phyloP scores from a whole-genome alignment of 805 yeast genomes.

The Kluyveromyces siamensis region DNA sequence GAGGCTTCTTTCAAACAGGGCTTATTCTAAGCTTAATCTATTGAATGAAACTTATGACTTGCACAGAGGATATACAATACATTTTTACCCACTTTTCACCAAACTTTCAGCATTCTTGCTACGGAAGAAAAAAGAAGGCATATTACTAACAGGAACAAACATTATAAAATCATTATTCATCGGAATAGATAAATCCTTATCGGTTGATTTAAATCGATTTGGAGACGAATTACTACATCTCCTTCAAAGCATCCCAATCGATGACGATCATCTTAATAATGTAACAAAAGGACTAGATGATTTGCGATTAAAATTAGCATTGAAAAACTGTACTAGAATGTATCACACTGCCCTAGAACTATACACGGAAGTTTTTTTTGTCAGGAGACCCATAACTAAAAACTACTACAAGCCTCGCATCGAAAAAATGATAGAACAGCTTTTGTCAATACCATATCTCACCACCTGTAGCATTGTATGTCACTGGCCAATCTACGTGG shows the following conservation, averaged over 20 bases:
- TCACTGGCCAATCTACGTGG: slow-evolving; percentile 8
- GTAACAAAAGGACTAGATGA: slow-evolving; percentile 1
- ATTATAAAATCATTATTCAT: slow-evolving; percentile 5
- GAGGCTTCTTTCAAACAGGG: neutral
- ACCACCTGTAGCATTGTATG: slow-evolving; percentile 1
- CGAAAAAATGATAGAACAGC: slow-evolving; percentile 6
- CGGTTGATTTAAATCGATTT: neutral
- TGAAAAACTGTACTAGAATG: slow-evolving; percentile 5
- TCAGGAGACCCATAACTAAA: slow-evolving; percentile 1
- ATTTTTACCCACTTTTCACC: neutral
- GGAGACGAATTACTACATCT: slow-evolving; percentile 3
- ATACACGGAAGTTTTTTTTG: slow-evolving; percentile 6
- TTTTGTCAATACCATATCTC: slow-evolving; percentile 6
- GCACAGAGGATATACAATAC: slow-evolving; percentile 1
- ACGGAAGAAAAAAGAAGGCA: neutral
- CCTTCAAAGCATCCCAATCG: neutral
- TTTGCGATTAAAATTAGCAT: slow-evolving; percentile 5
- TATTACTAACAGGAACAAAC: slow-evolving; percentile 4
- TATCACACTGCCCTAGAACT: slow-evolving; percentile 1
- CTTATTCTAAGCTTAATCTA: slow-evolving; percentile 2
- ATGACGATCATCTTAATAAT: neutral
- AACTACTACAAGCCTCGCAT: neutral
- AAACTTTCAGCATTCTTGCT: neutral
- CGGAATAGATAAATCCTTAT: neutral
- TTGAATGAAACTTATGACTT: neutral